phyloP scores from a whole-genome alignment of 768 basidiomycete species.

The Naganishia vishniacii region DNA sequence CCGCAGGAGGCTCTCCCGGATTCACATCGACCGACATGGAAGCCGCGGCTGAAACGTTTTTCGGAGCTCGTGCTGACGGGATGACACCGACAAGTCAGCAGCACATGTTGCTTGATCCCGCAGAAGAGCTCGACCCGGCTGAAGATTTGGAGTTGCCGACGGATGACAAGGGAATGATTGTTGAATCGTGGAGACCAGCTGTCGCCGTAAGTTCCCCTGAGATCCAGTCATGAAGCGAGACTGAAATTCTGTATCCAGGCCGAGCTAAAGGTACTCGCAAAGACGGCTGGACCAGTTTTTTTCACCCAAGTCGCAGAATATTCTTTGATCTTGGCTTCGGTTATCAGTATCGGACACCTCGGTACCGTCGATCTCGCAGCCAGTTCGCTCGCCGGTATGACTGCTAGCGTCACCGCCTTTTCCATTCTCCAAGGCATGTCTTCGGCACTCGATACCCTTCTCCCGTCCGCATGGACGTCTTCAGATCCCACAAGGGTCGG shows the following conservation, averaged over 20 bases:
- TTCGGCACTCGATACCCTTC: constrained; percentile 81
- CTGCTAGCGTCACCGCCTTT: constrained; percentile 59
- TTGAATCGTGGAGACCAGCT: constrained; percentile 35
- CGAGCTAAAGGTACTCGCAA: constrained; percentile 39
- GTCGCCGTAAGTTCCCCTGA: constrained; percentile 35
- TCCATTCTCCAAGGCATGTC: constrained; percentile 76
- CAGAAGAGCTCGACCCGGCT: constrained; percentile 40
- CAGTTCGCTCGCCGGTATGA: constrained; percentile 52
- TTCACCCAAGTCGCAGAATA: constrained; percentile 58
- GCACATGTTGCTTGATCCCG: constrained; percentile 44
- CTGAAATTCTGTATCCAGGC: constrained; percentile 28
- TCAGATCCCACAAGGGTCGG: constrained; percentile 75
- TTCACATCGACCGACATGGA: constrained; percentile 21
- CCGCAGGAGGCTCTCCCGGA: constrained; percentile 4
- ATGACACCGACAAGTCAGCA: constrained; percentile 31
- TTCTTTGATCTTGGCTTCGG: constrained; percentile 73
- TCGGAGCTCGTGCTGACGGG: constrained; percentile 33
- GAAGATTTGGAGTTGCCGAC: constrained; percentile 43
- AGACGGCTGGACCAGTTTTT: constrained; percentile 38
- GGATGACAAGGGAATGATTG: constrained; percentile 31
- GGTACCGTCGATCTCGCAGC: constrained; percentile 85
- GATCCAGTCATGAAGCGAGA: not conserved
- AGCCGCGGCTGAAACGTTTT: constrained; percentile 33
- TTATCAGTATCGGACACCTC: constrained; percentile 82
- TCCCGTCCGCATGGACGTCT: constrained; percentile 93